A percentile compares a stretch with the other conserved stretches of the same genome.
phyloP scores from a whole-genome alignment of 768 basidiomycete genomes.

The Lactifluus hygrophoroides region DNA sequence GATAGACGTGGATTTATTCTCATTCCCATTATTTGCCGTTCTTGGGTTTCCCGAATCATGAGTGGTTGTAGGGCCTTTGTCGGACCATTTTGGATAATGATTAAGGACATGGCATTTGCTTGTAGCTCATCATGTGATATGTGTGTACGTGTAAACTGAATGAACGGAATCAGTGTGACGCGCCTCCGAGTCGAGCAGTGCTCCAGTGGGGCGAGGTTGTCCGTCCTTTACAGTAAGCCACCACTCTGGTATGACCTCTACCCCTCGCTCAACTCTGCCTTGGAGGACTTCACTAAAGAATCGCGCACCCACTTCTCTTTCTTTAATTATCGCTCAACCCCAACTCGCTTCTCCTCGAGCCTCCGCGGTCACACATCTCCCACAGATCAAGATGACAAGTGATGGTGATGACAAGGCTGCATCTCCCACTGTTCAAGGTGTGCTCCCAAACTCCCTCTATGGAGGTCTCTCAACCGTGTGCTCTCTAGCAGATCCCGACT shows the following conservation, averaged over 20 bases:
- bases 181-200: not conserved
- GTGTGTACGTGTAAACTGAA: no score
- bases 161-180: no score
- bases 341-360: conserved; percentile 4
- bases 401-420: not conserved
- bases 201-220: no score
- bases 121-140: not conserved
- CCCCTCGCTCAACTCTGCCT: conserved; percentile 9
- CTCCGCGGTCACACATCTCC: conserved; percentile 16
- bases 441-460: not conserved
- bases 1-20: conserved; percentile 6
- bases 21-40: not conserved
- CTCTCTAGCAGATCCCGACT: no score
- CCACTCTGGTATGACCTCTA: conserved; percentile 15
- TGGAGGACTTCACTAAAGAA: conserved; percentile 13
- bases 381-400: not conserved
- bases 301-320: conserved; percentile 17
- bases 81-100: no score
- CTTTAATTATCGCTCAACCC: conserved; percentile 14
- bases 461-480: no score
- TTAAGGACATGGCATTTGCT: no score
- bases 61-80: no score
- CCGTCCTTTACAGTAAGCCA: no score
- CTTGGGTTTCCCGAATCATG: not conserved
- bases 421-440: not conserved